These are phyloP conservation scores for Yamadazyma dushanensis DNA, from an alignment of 1,139 yeast species.

Conservation along the genomic window DNA sequence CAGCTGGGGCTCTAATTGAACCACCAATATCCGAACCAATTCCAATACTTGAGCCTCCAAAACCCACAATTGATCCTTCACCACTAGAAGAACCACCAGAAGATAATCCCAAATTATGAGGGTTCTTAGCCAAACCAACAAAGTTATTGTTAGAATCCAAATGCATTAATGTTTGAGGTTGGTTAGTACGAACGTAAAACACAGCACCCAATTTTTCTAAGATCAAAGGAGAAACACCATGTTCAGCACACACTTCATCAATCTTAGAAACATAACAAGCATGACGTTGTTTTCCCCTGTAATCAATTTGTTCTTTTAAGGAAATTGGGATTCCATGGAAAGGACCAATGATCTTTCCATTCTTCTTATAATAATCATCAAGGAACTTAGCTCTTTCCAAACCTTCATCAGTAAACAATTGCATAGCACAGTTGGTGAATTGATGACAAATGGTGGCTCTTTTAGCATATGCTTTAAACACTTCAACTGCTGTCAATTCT, in stretches of 20 bases:
- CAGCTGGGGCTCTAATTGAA: slow-evolving; percentile 74
- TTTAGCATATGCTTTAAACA: slow-evolving; percentile 51
- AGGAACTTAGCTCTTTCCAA: slow-evolving; percentile 33
- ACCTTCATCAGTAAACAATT: slow-evolving; percentile 36
- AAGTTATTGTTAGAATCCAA: slow-evolving; percentile 44
- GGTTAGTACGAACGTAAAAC: slow-evolving; percentile 48
- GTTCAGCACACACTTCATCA: slow-evolving; percentile 48
- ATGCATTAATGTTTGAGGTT: slow-evolving; percentile 52
- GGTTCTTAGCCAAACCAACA: slow-evolving; percentile 40
- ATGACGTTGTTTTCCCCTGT: slow-evolving; percentile 56
- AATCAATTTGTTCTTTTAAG: slow-evolving; percentile 57
- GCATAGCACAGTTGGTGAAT: slow-evolving; percentile 37
- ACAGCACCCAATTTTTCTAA: slow-evolving; percentile 68
- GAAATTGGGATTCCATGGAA: slow-evolving; percentile 55
- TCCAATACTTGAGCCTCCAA: slow-evolving; percentile 67
- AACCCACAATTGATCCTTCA: slow-evolving; percentile 67
- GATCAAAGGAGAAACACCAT: slow-evolving; percentile 51
- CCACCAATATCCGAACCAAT: slow-evolving; percentile 83
- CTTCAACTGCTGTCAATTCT: slow-evolving; percentile 42
- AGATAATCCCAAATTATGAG: slow-evolving; percentile 40
- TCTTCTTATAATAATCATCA: slow-evolving; percentile 41
- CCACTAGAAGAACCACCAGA: slow-evolving; percentile 75
- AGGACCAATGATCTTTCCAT: slow-evolving; percentile 69
- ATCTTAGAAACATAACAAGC: slow-evolving; percentile 62
- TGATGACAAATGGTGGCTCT: slow-evolving; percentile 44